Percentiles rank a stretch among this genome's conserved stretches.
phyloP scores from a whole-genome alignment of 2,329 filamentous ascomycete genomes.

The Tetracladium maxilliforme region DNA sequence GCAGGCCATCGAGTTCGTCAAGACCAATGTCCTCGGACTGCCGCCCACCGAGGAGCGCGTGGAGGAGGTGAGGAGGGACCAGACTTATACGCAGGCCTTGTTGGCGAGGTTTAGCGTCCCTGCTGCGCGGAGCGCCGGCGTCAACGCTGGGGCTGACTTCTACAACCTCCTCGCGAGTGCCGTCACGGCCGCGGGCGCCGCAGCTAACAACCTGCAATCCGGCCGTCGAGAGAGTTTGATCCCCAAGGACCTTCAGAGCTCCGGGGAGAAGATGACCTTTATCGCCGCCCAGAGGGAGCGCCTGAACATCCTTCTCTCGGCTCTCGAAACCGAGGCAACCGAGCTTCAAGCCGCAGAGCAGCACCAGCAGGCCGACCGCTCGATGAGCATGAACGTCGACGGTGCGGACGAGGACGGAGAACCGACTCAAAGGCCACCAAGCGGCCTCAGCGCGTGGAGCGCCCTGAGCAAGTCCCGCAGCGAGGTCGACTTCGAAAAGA shows the following conservation, averaged over 20 bases:
- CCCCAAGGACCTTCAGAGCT: conserved; percentile 33
- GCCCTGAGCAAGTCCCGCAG: conserved; percentile 68
- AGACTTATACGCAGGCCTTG: conserved; percentile 61
- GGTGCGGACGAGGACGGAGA: conserved; percentile 12
- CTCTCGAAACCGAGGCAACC: conserved; percentile 66
- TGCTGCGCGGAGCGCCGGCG: conserved; percentile 35
- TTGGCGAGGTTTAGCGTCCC: conserved; percentile 81
- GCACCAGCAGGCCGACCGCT: conserved; percentile 7
- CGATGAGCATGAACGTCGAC: conserved; percentile 12
- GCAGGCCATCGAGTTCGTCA: conserved; percentile 53
- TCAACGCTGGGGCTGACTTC: conserved; percentile 45
- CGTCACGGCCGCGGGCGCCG: conserved; percentile 44
- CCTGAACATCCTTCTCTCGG: conserved; percentile 58
- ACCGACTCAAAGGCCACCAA: conserved; percentile 6
- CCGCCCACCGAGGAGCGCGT: conserved; percentile 38
- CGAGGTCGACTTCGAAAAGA: conserved; percentile 80
- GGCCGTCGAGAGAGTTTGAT: conserved; percentile 16
- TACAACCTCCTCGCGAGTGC: conserved; percentile 66
- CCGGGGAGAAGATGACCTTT: conserved; percentile 56
- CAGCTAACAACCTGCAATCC: conserved; percentile 14
- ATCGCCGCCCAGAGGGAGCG: conserved; percentile 68
- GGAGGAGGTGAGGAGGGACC: conserved; percentile 19
- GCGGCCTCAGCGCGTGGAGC: conserved; percentile 16
- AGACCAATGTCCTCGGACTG: conserved; percentile 66
- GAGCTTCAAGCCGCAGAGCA: conserved; percentile 31